Conservation (phyloP, 805 yeast genomes). For the Teunomyces barrocoloradensis region DNA sequence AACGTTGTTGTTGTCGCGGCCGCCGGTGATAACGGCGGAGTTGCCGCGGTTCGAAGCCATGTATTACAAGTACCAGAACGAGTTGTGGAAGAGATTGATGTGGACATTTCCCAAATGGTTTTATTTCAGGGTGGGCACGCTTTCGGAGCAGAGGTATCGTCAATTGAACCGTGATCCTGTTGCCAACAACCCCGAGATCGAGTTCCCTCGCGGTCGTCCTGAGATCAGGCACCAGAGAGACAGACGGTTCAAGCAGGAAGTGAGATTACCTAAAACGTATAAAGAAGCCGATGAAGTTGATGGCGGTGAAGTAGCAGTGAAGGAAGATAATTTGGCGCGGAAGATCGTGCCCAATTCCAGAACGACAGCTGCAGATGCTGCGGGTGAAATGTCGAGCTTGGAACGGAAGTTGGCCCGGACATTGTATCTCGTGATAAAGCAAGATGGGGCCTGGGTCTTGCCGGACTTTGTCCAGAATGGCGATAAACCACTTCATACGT, state of each 20-base stretch:
- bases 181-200: conserved; percentile 68
- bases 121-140: conserved; percentile 85
- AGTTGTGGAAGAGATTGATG: conserved; percentile 85
- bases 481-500: conserved; percentile 57
- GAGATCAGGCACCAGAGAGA: conserved; percentile 88
- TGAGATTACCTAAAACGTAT: conserved; percentile 70
- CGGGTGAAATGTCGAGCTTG: conserved; percentile 60
- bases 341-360: conserved; percentile 71
- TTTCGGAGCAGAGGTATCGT: conserved; percentile 77
- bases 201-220: conserved; percentile 81
- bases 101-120: conserved; percentile 96
- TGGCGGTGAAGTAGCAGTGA: conserved; percentile 18
- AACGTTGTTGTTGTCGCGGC: conserved; percentile 69
- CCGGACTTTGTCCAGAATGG: conserved; percentile 61
- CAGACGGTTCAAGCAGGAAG: conserved; percentile 74
- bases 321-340: conserved; percentile 55
- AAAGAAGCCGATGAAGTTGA: conserved; percentile 32
- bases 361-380: conserved; percentile 70
- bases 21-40: conserved; percentile 82
- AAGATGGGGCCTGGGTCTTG: conserved; percentile 59
- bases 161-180: conserved; percentile 76
- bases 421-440: conserved; percentile 67
- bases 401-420: conserved; percentile 81
- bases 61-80: conserved; percentile 80
- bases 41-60: conserved; percentile 66